Evolutionary conservation across 2,329 filamentous ascomycete genomes (phyloP).

Genomic region (Colletotrichum costaricense): DNA sequence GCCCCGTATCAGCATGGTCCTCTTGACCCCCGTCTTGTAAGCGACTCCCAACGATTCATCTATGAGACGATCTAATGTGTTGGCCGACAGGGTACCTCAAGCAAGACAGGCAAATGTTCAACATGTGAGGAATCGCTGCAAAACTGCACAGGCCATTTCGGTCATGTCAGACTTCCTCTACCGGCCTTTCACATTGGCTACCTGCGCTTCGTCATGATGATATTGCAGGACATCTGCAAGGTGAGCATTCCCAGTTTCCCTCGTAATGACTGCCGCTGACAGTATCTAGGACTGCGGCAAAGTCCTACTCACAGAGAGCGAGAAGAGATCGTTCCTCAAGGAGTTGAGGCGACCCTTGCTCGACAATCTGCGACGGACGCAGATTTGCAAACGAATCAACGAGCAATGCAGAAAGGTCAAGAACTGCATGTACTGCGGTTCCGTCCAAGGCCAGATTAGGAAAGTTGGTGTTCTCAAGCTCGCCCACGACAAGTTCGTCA

Average conservation of each 20-base stretch:
- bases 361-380: conserved; percentile 87
- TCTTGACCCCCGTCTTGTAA: conserved; percentile 82
- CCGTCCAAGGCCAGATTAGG: conserved; percentile 90
- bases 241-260: conserved; percentile 43
- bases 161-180: conserved; percentile 88
- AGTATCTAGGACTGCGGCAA: conserved; percentile 76
- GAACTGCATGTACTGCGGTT: conserved; percentile 81
- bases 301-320: conserved; percentile 83
- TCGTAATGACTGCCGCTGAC: not conserved
- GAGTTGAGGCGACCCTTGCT: conserved; percentile 84
- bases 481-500: conserved; percentile 90
- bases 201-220: conserved; percentile 90
- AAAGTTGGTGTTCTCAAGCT: conserved; percentile 95
- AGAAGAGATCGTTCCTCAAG: conserved; percentile 81
- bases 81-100: conserved; percentile 77
- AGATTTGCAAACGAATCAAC: conserved; percentile 88
- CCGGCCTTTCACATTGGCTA: conserved; percentile 98
- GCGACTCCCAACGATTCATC: conserved; percentile 33
- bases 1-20: conserved; percentile 84
- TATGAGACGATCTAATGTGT: not conserved
- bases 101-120: conserved; percentile 80
- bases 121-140: conserved; percentile 87
- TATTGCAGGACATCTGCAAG: conserved; percentile 96
- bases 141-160: conserved; percentile 94
- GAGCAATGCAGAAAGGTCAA: conserved; percentile 91